Evolutionary conservation across 306 rosid species (phyloP), one percentile per base, ranked within the genome.

Genomic region (Acacia acuminata): DNA sequence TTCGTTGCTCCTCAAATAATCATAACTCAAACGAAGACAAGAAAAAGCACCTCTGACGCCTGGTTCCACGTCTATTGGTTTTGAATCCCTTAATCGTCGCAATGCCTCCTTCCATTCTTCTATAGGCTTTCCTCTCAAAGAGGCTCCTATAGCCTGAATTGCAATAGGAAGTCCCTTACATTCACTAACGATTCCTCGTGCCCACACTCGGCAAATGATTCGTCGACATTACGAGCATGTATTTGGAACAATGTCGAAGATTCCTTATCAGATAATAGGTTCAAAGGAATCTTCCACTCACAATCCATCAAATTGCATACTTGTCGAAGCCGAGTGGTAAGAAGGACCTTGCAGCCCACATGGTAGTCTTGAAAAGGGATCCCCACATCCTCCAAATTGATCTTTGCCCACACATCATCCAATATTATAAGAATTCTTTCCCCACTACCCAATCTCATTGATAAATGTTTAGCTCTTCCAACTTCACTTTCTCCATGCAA

Each of bases 161-260:
- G 65, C 81, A 47, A 77, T 32, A 9, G 74, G 64, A 12, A 64
- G 64, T 3, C 81, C 64, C 32, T 65, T 79, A 16, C 82, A 79
- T 79, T 50, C 69, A 55, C 36, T 25, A 5, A 17, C 82, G 30
- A 77, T 15, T 20, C 7, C 36, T 2, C 15, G 73, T 30, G 48
- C 61, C 47, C n/a, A n/a, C 65, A 36, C 3, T 0, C 12, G 12
- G 16, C 3, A 19, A 64, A 44, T 19, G 51, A 17, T 3, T 36
- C 5, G 12, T 77, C 32, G 0, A 2, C 32, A 16, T 30, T 10
- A 2, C 34, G 4, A 5, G 74, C 81, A 47, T 30, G 50, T 3
- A 30, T 81, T 10, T 38, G 68, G 45, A 65, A 40, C 79, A 81
- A 63, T 5, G 10, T 1, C 80, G 17, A 19, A 2, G 75, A 22